Conservation (phyloP, 257 asterid species). For the Nemophila menziesii region DNA sequence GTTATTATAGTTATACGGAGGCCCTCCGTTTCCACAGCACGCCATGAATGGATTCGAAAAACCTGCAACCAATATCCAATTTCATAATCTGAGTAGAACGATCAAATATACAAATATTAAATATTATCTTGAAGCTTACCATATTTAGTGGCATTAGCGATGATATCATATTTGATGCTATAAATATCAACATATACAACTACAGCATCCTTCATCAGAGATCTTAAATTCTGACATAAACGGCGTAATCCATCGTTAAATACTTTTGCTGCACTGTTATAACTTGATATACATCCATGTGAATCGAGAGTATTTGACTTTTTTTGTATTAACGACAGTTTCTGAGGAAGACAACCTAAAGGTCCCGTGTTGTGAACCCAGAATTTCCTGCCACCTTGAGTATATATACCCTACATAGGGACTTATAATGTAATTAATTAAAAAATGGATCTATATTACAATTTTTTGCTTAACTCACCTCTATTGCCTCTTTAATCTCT, state of each 20-base stretch:
- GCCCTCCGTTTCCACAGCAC: slow-evolving; percentile 83
- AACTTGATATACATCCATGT: slow-evolving; percentile 55
- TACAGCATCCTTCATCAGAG: slow-evolving; percentile 47
- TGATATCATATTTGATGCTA: slow-evolving; percentile 59
- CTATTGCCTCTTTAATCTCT: slow-evolving; percentile 50
- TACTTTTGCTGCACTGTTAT: slow-evolving; percentile 44
- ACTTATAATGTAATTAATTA: slow-evolving; percentile 5
- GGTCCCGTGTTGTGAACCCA: slow-evolving; percentile 97
- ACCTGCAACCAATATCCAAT: slow-evolving; percentile 28
- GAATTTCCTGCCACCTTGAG: slow-evolving; percentile 63
- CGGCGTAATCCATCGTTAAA: slow-evolving; percentile 58
- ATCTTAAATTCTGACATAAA: slow-evolving; percentile 32
- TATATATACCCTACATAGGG: slow-evolving; percentile 48
- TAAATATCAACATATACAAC: slow-evolving; percentile 77
- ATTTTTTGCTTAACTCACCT: slow-evolving; percentile 43
- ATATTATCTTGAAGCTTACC: slow-evolving; percentile 25
- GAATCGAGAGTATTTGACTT: slow-evolving; percentile 34
- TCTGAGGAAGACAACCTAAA: slow-evolving; percentile 77
- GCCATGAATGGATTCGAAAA: slow-evolving; percentile 62
- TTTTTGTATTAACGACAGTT: slow-evolving; percentile 36
- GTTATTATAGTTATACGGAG: slow-evolving; percentile 59
- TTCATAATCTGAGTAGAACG: no score
- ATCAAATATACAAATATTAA: not conserved
- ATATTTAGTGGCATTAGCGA: slow-evolving; percentile 52
- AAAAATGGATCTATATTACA: no score